These are phyloP conservation scores for Scortechinia acanthostroma DNA, from an alignment of 2,329 filamentous ascomycete species.

Conservation along the genomic window DNA sequence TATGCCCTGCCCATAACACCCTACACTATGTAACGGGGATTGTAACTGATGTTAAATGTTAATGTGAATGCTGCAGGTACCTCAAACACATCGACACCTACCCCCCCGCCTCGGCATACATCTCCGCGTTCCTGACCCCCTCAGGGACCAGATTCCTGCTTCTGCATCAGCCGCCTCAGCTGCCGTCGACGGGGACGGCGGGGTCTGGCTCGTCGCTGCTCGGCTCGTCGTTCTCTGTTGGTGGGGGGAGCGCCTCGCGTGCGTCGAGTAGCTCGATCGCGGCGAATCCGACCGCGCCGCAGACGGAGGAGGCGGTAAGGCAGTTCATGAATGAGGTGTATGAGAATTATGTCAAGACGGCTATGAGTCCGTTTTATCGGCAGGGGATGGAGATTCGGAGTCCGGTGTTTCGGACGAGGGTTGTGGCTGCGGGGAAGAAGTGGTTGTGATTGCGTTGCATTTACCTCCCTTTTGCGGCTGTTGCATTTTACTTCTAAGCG, in stretches of 20 bases:
- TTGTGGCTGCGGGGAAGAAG: conserved; percentile 63
- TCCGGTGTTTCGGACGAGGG: conserved; percentile 57
- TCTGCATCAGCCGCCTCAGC: conserved; percentile 53
- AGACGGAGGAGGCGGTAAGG: conserved; percentile 68
- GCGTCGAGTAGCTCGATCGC: conserved; percentile 37
- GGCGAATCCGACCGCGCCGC: conserved; percentile 56
- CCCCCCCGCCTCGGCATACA: conserved; percentile 50
- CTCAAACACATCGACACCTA: conserved; percentile 67
- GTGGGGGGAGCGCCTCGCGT: conserved; percentile 17
- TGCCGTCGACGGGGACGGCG: conserved; percentile 12
- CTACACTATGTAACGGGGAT: too few relatives aligned
- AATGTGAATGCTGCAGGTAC: conserved; percentile 38
- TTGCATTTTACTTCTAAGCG: background rate
- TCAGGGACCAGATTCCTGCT: conserved; percentile 60
- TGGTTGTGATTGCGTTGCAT: too few relatives aligned
- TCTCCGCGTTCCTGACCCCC: conserved; percentile 61
- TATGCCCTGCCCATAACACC: conserved; percentile 20
- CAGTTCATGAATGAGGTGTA: conserved; percentile 70
- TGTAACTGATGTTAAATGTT: too few relatives aligned
- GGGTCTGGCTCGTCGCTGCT: background rate
- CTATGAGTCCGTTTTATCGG: conserved; percentile 70
- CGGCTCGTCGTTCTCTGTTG: conserved; percentile 3
- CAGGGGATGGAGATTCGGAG: conserved; percentile 60
- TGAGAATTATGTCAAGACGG: conserved; percentile 68
- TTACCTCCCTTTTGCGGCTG: background rate